phyloP scores from a whole-genome alignment of 768 basidiomycete species.

The Boletellus emodensis region DNA sequence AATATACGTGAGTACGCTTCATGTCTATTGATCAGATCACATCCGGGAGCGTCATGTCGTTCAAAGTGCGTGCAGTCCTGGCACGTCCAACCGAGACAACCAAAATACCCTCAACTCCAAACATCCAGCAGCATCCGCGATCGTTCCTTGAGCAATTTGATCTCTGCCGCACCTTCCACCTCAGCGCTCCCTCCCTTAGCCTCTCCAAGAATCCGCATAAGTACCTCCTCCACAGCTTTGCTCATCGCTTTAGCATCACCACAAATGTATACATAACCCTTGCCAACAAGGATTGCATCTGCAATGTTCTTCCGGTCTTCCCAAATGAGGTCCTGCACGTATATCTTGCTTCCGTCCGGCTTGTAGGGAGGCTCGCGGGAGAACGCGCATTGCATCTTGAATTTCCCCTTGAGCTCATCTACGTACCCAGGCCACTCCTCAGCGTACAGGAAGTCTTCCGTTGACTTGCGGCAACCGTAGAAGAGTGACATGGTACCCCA shows the following conservation, averaged over 20 bases:
- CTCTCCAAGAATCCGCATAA: slow-evolving; percentile 81
- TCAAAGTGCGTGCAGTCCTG: neutral
- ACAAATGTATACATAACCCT: slow-evolving; percentile 97
- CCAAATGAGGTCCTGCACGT: slow-evolving; percentile 97
- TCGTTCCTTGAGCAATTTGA: slow-evolving; percentile 94
- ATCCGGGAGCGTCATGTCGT: slow-evolving; percentile 9
- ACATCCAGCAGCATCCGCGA: slow-evolving; percentile 84
- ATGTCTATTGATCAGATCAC: slow-evolving; percentile 20
- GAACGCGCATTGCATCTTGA: slow-evolving; percentile 84
- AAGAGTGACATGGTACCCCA: slow-evolving; percentile 96
- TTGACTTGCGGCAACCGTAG: slow-evolving; percentile 90
- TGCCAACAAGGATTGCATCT: slow-evolving; percentile 86
- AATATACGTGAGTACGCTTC: slow-evolving; percentile 1
- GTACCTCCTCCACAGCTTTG: slow-evolving; percentile 88
- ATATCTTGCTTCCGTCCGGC: slow-evolving; percentile 91
- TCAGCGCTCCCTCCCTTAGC: slow-evolving; percentile 89
- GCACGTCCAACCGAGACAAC: neutral
- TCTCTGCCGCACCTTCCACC: slow-evolving; percentile 85
- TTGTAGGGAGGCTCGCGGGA: slow-evolving; percentile 85
- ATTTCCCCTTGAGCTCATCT: slow-evolving; percentile 87
- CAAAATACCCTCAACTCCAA: slow-evolving; percentile 59
- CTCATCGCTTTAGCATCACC: slow-evolving; percentile 97
- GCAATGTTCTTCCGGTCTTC: slow-evolving; percentile 79
- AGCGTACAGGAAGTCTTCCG: slow-evolving; percentile 89
- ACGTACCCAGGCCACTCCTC: slow-evolving; percentile 92